Conservation (phyloP, 768 basidiomycete species). For the Lanmaoa rubissima region DNA sequence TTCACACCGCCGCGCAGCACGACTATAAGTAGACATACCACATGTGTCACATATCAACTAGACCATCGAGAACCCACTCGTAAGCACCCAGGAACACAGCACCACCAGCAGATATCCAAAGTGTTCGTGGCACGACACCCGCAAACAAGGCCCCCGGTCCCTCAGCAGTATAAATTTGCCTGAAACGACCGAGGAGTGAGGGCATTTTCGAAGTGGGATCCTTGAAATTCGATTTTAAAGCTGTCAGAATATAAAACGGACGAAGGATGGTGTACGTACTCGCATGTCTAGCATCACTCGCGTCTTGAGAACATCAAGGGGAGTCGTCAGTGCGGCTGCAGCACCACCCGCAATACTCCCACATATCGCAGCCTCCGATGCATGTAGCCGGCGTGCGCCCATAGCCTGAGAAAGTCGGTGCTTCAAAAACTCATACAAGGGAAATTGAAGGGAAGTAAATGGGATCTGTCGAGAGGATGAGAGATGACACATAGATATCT, state of each 20-base stretch:
- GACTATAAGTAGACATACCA: not conserved
- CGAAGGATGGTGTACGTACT: slow-evolving; percentile 42
- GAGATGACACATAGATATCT: not conserved
- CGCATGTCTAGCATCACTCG: slow-evolving; percentile 92
- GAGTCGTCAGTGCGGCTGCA: slow-evolving; percentile 89
- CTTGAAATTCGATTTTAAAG: slow-evolving; percentile 32
- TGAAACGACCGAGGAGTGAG: slow-evolving; percentile 54
- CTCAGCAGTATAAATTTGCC: slow-evolving; percentile 67
- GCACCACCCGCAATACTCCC: slow-evolving; percentile 89
- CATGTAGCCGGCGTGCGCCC: slow-evolving; percentile 55
- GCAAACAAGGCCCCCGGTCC: slow-evolving; percentile 77
- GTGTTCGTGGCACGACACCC: slow-evolving; percentile 85
- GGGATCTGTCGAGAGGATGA: slow-evolving; percentile 64
- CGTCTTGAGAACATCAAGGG: slow-evolving; percentile 95
- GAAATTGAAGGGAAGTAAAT: slow-evolving; percentile 95
- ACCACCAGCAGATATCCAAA: slow-evolving; percentile 96
- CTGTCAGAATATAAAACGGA: not conserved
- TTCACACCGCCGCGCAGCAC: not conserved
- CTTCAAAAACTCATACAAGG: slow-evolving; percentile 90
- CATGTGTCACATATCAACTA: slow-evolving; percentile 32
- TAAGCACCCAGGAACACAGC: slow-evolving; percentile 98
- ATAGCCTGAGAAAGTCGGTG: slow-evolving; percentile 53
- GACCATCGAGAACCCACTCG: slow-evolving; percentile 67
- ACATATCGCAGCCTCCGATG: slow-evolving; percentile 80
- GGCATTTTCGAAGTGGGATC: slow-evolving; percentile 49